phyloP scores from a whole-genome alignment of 2,329 filamentous ascomycete species.

The Talaromyces rugulosus region DNA sequence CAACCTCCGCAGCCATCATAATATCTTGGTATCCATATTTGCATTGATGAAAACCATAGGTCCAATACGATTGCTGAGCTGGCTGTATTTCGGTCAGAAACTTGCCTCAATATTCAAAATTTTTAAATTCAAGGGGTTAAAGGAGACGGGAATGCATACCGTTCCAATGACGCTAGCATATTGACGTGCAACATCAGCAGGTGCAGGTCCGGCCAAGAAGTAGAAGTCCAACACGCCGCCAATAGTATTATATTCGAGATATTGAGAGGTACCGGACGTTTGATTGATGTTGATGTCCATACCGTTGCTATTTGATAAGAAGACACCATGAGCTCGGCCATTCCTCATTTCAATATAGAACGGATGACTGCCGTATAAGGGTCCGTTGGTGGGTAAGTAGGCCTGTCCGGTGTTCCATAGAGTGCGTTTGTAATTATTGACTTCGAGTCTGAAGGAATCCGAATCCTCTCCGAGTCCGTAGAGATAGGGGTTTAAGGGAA shows the following conservation, averaged over 20 bases:
- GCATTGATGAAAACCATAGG: conserved; percentile 64
- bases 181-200: conserved; percentile 56
- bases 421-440: conserved; percentile 65
- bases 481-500: conserved; percentile 65
- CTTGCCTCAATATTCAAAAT: too few relatives aligned
- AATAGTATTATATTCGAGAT: conserved; percentile 60
- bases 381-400: conserved; percentile 55
- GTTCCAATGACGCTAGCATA: conserved; percentile 54
- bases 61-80: conserved; percentile 76
- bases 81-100: conserved; percentile 35
- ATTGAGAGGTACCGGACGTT: conserved; percentile 54
- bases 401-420: conserved; percentile 67
- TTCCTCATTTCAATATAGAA: conserved; percentile 70
- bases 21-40: conserved; percentile 58
- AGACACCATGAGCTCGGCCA: conserved; percentile 57
- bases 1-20: conserved; percentile 40
- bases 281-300: conserved; percentile 75
- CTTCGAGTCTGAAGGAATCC: conserved; percentile 65
- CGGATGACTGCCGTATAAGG: conserved; percentile 70
- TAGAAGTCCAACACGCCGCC: conserved; percentile 61
- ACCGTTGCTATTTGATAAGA: conserved; percentile 67
- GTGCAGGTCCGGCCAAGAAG: conserved; percentile 58
- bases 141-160: neutral
- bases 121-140: too few relatives aligned
- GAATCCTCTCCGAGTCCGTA: conserved; percentile 78